Evolutionary conservation across 148 eudicot genomes (phyloP).

Genomic region (Vaccinium myrtillus): DNA sequence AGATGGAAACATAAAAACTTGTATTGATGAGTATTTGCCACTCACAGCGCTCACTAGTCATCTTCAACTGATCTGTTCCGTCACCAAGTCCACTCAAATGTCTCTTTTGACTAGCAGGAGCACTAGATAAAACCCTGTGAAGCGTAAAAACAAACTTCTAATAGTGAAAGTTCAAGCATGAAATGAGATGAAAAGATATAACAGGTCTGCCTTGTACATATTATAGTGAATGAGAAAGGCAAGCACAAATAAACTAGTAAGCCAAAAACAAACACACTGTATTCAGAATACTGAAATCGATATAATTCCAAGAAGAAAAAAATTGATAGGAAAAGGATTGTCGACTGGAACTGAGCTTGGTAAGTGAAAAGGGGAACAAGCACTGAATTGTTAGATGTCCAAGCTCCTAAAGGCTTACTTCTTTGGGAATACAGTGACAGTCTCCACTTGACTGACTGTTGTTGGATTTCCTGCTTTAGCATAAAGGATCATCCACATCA

Average conservation of each 20-base stretch:
- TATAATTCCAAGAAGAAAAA: background rate
- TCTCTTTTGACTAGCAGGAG: slow-evolving; percentile 28
- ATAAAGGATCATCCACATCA: slow-evolving; percentile 12
- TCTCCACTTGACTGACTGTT: slow-evolving; percentile 25
- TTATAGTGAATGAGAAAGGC: background rate
- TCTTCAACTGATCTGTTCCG: slow-evolving; percentile 31
- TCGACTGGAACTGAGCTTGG: background rate
- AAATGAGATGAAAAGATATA: background rate
- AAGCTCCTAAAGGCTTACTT: slow-evolving; percentile 27
- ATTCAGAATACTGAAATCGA: background rate
- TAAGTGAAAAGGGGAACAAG: background rate
- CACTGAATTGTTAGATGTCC: background rate
- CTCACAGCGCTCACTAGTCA: slow-evolving; percentile 44
- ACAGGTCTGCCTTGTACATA: background rate
- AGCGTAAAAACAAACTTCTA: background rate
- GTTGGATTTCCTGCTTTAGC: slow-evolving; percentile 49
- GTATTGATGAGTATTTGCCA: slow-evolving; percentile 3
- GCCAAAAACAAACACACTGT: background rate
- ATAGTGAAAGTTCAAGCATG: background rate
- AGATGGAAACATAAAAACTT: slow-evolving; percentile 3
- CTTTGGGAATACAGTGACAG: slow-evolving; percentile 17
- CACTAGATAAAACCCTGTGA: slow-evolving; percentile 24
- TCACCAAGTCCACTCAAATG: slow-evolving; percentile 24
- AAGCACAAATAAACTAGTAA: background rate
- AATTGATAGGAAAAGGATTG: background rate